A percentile compares a stretch with the other conserved stretches of the same genome.
Conservation (phyloP, 2,329 filamentous ascomycete genomes). For the Exophiala sp. region DNA sequence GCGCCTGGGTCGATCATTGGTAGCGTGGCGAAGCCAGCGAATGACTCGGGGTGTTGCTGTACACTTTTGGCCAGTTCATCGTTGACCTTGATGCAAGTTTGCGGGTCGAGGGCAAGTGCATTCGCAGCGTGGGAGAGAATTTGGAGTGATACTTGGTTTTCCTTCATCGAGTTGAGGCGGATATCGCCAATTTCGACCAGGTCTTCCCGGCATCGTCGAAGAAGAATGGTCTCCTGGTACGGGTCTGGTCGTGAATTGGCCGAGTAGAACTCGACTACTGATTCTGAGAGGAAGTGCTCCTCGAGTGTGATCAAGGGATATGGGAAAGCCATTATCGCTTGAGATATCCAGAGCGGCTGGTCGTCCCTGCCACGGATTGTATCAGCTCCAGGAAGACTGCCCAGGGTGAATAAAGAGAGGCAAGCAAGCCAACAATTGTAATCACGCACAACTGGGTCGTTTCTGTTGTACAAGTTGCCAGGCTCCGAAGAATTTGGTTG, state of each 20-base stretch:
- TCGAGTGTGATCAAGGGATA: slow-evolving; percentile 10
- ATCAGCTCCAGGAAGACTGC: no score
- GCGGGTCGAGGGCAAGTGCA: slow-evolving; percentile 2
- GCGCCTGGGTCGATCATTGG: slow-evolving; percentile 38
- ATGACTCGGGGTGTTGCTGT: slow-evolving; percentile 31
- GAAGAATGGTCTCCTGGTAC: slow-evolving; percentile 2
- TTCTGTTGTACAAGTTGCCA: no score
- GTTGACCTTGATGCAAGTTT: slow-evolving; percentile 15
- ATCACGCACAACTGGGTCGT: no score
- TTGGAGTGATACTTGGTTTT: slow-evolving; percentile 24
- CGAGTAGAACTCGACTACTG: slow-evolving; percentile 7
- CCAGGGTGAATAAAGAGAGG: no score
- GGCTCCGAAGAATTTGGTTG: no score
- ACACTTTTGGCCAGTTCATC: slow-evolving; percentile 4
- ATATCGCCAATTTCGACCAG: slow-evolving; percentile 13
- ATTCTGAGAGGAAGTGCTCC: slow-evolving; percentile 12
- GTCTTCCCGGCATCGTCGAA: slow-evolving; percentile 2
- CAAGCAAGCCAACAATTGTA: no score
- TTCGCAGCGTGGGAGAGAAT: slow-evolving; percentile 19
- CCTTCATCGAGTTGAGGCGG: slow-evolving; percentile 15
- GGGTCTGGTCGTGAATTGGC: slow-evolving; percentile 2
- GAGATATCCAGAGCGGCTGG: no score
- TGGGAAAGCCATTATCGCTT: no score
- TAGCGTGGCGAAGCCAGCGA: slow-evolving; percentile 43
- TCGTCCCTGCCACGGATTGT: no score